These are phyloP conservation scores for Pseudogymnoascus sp. DNA, from an alignment of 2,329 filamentous ascomycete species.

Conservation along the genomic window DNA sequence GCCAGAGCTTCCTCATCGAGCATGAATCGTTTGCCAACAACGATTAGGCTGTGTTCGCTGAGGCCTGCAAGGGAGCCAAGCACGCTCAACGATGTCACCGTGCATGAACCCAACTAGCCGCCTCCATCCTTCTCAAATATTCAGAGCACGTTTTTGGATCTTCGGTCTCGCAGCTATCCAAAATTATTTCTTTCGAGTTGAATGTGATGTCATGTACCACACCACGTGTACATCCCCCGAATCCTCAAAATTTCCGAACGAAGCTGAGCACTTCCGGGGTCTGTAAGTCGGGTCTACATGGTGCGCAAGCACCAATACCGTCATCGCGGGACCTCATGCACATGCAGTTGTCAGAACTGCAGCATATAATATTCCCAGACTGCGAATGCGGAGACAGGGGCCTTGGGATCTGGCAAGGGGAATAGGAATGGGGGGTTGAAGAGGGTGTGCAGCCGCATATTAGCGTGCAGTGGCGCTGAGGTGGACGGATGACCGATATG, in stretches of 20 bases:
- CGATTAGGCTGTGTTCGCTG: not conserved
- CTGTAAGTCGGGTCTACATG: not conserved
- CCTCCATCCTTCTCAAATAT: not conserved
- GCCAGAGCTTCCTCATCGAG: not conserved
- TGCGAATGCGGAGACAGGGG: not conserved
- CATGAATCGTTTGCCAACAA: not conserved
- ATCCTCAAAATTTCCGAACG: not conserved
- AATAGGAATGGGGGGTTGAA: not conserved
- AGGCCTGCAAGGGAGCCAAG: not conserved
- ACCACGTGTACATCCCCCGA: conserved; percentile 5
- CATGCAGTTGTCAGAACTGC: not conserved
- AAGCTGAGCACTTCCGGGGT: not conserved
- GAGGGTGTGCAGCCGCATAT: not conserved
- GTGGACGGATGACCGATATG: not conserved
- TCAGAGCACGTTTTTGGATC: not conserved
- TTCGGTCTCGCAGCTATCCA: not conserved
- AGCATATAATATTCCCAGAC: not conserved
- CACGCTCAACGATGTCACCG: not conserved
- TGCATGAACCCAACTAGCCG: conserved; percentile 1
- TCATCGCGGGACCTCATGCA: not conserved
- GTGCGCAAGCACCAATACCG: not conserved
- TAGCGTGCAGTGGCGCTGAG: not conserved
- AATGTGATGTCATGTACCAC: conserved; percentile 7
- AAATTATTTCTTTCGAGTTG: not conserved
- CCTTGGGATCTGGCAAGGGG: not conserved